Percentiles rank a stretch among this genome's conserved stretches.
These are phyloP conservation scores for sorghum (Sorghum bicolor) DNA, from an alignment of 176 grass and related monocot genomes.

Conservation along the genomic window Sorghum_bicolor_NCBIv3 NC_012872.2:64881001-64881500, in stretches of 20 bases:
- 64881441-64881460: not conserved
- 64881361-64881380: not conserved
- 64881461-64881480: not conserved
- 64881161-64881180: not conserved
- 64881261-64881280: not conserved
- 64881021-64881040: no score
- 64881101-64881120: not conserved
- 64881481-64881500: not conserved
- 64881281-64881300: not conserved
- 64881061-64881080: not conserved
- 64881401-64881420: no score
- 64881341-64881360: no score
- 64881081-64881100: not conserved
- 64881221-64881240: not conserved
- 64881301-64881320: not conserved
- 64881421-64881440: not conserved
- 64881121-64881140: conserved; percentile 9
- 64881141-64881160: not conserved
- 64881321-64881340: no score
- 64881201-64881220: not conserved
- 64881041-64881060: no score
- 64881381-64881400: not conserved
- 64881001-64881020: no score
- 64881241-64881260: no score
- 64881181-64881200: no score